Evolutionary conservation across 1,139 yeast species (phyloP).

Genomic region (Debaryomyces singareniensis): DNA sequence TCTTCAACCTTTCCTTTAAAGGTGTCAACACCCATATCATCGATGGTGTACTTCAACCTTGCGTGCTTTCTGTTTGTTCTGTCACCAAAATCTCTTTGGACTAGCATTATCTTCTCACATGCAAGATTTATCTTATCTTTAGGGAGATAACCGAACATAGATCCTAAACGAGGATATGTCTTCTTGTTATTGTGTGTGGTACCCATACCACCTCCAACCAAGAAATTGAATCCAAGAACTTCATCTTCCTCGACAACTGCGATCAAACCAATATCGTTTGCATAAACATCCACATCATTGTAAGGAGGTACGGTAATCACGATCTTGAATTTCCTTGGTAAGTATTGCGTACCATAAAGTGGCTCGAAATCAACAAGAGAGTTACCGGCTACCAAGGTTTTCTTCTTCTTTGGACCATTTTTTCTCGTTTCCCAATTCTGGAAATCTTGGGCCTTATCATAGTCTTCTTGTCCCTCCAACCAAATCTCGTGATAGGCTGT

Average conservation of each 20-base stretch:
- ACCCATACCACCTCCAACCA: slow-evolving; percentile 99
- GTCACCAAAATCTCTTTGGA: slow-evolving; percentile 94
- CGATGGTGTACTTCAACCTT: slow-evolving; percentile 93
- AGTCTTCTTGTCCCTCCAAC: slow-evolving; percentile 81
- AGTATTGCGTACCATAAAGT: slow-evolving; percentile 74
- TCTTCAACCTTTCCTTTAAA: slow-evolving; percentile 81
- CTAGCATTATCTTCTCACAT: slow-evolving; percentile 88
- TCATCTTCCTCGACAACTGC: slow-evolving; percentile 72
- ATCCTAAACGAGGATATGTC: slow-evolving; percentile 94
- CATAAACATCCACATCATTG: slow-evolving; percentile 95
- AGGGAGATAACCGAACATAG: slow-evolving; percentile 71
- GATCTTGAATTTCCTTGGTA: slow-evolving; percentile 94
- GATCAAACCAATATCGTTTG: slow-evolving; percentile 89
- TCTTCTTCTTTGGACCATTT: slow-evolving; percentile 74
- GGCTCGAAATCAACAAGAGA: slow-evolving; percentile 86
- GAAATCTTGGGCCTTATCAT: slow-evolving; percentile 62
- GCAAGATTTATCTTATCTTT: slow-evolving; percentile 67
- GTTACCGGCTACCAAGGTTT: slow-evolving; percentile 81
- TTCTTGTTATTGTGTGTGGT: slow-evolving; percentile 93
- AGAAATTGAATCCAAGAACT: slow-evolving; percentile 73
- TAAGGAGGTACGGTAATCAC: slow-evolving; percentile 95
- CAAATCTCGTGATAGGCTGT: slow-evolving; percentile 97
- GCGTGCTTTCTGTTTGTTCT: slow-evolving; percentile 97
- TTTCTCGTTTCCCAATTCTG: slow-evolving; percentile 68
- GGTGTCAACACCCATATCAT: slow-evolving; percentile 80